Base-by-base conservation (phyloP, 225 moss, liverwort and hornwort species). In the Polytrichum commune region DNA sequence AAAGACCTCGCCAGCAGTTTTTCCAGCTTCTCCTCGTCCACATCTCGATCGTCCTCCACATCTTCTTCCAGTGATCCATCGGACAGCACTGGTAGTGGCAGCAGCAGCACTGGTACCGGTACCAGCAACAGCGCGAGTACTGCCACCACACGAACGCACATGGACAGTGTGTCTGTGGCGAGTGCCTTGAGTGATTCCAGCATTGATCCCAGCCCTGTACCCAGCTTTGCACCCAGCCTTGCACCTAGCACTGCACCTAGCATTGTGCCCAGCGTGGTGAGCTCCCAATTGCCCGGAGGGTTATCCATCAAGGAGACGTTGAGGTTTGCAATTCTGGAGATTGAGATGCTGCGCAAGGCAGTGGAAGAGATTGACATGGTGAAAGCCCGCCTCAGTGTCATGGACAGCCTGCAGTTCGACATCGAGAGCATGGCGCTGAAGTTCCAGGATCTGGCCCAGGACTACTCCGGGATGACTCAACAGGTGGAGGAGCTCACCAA, bases 401-500 rank as follows among this genome's bases (percentile, higher is more conserved):
- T 80, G 67, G 75, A 72, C 19, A 66, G 38, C 9, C 71, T 80
- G 23, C 75, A 75, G 19, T 71, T 71, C 18, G 71, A 80, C 30
- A 68, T 80, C 13, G 75, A 80, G 62, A 75, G 20, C 19, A 71
- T 67, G 54, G 63, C 56, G 9, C 64, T 29, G 60, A 79, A 75
- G 63, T 80, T 80, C 68, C 61, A 27, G 72, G 79, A 80, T 56
- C 62, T 80, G 38, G 75, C 79, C 55, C 79, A 80, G 2, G 72
- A 80, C 60, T 80, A 80, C 68, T 67, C 72, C 8, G 79, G 68
- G 27, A 80, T 72, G 67, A 72, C 77, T 7, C 77, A 77, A 29
- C 60, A 74, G 76, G 76, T 78, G 65, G 79, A 80, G 30, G 79
- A 80, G 75, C 53, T 80, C 5, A 75, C 66, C 18, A 80, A 75